Evolutionary conservation across 2,329 filamentous ascomycete species (phyloP).

Genomic region (Colletotrichum orbiculare): DNA sequence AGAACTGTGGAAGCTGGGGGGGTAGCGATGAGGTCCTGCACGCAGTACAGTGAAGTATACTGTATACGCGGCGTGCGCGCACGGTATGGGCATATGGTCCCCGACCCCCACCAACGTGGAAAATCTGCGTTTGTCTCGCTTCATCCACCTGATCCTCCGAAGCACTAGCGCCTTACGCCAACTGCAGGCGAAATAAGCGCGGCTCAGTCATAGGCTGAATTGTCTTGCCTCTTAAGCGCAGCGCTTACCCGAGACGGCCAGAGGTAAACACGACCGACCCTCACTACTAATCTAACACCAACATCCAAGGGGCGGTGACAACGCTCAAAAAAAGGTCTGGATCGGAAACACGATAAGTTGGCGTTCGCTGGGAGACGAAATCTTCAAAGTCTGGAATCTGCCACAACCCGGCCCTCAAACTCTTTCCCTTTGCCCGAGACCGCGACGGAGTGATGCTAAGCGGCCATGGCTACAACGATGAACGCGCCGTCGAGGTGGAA

Average conservation of each 20-base stretch:
- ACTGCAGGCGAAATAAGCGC: conserved; percentile 31
- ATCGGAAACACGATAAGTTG: not conserved
- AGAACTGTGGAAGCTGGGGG: not conserved
- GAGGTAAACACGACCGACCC: conserved; percentile 35
- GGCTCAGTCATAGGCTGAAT: conserved; percentile 29
- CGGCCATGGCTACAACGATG: conserved; percentile 26
- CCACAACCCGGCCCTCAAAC: conserved; percentile 25
- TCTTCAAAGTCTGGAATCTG: conserved; percentile 6
- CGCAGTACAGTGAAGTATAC: conserved; percentile 9
- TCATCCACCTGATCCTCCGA: not conserved
- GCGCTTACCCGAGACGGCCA: conserved; percentile 32
- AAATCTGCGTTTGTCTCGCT: conserved; percentile 27
- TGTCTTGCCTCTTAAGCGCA: conserved; percentile 31
- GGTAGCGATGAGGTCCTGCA: not conserved
- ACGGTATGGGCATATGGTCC: not conserved
- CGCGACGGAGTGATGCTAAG: conserved; percentile 8
- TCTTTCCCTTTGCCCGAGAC: conserved; percentile 27
- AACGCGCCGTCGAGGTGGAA: conserved; percentile 32
- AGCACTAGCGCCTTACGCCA: conserved; percentile 20
- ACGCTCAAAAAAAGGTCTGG: not conserved
- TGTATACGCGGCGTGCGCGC: not conserved
- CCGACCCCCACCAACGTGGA: not conserved
- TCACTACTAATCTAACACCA: conserved; percentile 10
- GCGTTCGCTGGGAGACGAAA: not conserved
- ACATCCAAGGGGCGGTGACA: not conserved